phyloP scores from a whole-genome alignment of 441 rosid species.

The Brassica hybrid region DNA sequence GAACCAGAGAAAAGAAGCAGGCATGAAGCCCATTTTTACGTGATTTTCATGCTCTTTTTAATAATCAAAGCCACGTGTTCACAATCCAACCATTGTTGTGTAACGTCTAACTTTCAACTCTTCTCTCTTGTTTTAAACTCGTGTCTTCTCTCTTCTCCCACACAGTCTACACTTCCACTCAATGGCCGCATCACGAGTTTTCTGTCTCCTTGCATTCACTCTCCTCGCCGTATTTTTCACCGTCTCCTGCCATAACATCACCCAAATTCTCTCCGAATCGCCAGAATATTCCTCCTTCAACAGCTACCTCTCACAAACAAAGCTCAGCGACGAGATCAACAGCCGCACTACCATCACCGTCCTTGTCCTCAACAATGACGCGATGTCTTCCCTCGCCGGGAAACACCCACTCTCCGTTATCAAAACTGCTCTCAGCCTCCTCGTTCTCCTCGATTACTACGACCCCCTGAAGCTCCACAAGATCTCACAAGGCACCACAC shows the following conservation, averaged over 20 bases:
- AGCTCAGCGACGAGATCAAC: conserved; percentile 87
- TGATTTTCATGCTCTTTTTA: conserved; percentile 11
- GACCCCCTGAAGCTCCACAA: conserved; percentile 75
- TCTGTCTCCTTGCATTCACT: conserved; percentile 32
- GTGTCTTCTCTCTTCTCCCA: conserved; percentile 15
- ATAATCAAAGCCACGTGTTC: conserved; percentile 23
- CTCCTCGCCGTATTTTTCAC: conserved; percentile 40
- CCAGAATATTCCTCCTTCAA: conserved; percentile 80
- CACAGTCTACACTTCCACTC: conserved; percentile 13
- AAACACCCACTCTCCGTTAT: conserved; percentile 77
- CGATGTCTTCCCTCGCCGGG: conserved; percentile 66
- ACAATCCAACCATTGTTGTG: conserved; percentile 23
- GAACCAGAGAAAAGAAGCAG: neutral
- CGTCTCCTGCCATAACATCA: conserved; percentile 63
- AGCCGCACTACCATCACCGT: conserved; percentile 74
- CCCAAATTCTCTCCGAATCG: conserved; percentile 61
- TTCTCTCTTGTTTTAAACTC: neutral
- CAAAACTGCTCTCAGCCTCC: conserved; percentile 68
- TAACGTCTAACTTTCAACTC: neutral
- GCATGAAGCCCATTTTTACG: conserved; percentile 26
- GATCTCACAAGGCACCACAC: conserved; percentile 72
- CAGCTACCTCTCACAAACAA: conserved; percentile 69
- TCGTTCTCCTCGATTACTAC: conserved; percentile 77
- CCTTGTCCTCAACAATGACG: conserved; percentile 73
- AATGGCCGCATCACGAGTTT: conserved; percentile 28